Evolutionary conservation across 805 yeast species (phyloP), one percentile per base, ranked within the genome.

Genomic region (Starmerella bombi): DNA sequence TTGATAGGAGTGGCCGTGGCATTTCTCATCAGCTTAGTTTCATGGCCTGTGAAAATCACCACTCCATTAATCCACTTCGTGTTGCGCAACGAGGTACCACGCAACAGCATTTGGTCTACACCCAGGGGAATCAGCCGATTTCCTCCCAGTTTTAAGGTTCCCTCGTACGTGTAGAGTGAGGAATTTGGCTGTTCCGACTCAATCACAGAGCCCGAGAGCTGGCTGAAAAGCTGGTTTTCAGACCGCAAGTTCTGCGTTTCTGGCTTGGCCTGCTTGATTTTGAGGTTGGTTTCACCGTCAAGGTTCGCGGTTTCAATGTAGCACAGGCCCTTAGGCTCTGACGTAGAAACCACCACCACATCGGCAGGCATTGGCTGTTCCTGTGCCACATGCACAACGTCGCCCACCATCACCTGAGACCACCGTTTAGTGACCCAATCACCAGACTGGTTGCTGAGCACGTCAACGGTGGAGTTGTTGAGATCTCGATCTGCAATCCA

Each of bases 1-100:
- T 91, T 91, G 54, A 91, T 93, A 9, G 99, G 99, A 2, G 99
- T 78, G 1, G 98, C 96, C 2, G 97, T 86, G 16, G 99, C 98
- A 63, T 91, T 91, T 58, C 98, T 75, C 97, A 91, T 88, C 50
- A 91, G 68, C 56, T 91, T 91, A 0, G 99, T 91, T 62, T 91
- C 98, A 59, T 93, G 99, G 17, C 99, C 99, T 0, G 99, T 91
- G 59, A 88, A 91, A 1, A 91, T 74, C 2, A 83, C 96, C 38
- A 84, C 69, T 18, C 98, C 99, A 52, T 82, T 82, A 32, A 91
- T 75, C 96, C 95, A 91, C 32, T 77, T 81, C 0, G 99, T 93
- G 56, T 91, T 91, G 60, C 96, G 71, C 47, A 91, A 66, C 3
- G 91, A 84, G 4, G 99, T 98, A 46, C 99, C 99, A 63, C 99